Base-by-base conservation (phyloP, 2,329 filamentous ascomycete species). In the Colletotrichum tamarilloi region DNA sequence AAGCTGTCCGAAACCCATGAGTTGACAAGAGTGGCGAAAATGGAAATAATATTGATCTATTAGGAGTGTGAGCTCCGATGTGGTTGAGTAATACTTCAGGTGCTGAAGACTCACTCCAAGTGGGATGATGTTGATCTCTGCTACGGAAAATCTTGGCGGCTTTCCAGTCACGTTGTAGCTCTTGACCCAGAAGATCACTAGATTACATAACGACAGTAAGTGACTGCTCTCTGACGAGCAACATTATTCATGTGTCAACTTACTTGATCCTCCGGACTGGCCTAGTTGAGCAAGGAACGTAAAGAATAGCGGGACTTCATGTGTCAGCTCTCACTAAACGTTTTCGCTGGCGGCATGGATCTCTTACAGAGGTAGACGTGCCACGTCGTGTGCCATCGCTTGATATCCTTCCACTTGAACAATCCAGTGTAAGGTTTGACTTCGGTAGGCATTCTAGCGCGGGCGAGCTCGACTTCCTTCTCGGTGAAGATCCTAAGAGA, bases 181-280 rank as follows among this genome's bases (percentile, higher is more conserved):
- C 57, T 79, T 79, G 28, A 79, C 76, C 77, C 76, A 79, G 62
- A 78, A 79, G 9, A 79, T 79, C 77, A 78, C 77, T 78, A 14
- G 7, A 19, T 7, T 42, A 65, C 14, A 19, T 5, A 12, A 5
- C 3, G 42, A 9, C 32, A 4, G 4, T 38, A 6, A 32, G 24
- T n/a, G 7, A 2, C 16, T 8, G 9, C 9, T 3, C 7, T 5
- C 9, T 5, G 1, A 9, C 9, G 8, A n/a, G 32, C 2, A 22
- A n/a, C 11, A 6, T 7, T 6, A 2, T 28, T 3, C 19, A 1
- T 19, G 38, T 2, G 11, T 24, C 1, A 35, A 72, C 77, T 56
- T 75, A 78, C 77, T 78, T 1, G 77, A 79, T 30, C 69, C 75
- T 24, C 76, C 76, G 0, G 76, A 71, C 73, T 78, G 78, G 56